These are phyloP conservation scores for Aspergillus glaucus DNA, from an alignment of 2,329 filamentous ascomycete genomes.

Conservation along the genomic window DNA sequence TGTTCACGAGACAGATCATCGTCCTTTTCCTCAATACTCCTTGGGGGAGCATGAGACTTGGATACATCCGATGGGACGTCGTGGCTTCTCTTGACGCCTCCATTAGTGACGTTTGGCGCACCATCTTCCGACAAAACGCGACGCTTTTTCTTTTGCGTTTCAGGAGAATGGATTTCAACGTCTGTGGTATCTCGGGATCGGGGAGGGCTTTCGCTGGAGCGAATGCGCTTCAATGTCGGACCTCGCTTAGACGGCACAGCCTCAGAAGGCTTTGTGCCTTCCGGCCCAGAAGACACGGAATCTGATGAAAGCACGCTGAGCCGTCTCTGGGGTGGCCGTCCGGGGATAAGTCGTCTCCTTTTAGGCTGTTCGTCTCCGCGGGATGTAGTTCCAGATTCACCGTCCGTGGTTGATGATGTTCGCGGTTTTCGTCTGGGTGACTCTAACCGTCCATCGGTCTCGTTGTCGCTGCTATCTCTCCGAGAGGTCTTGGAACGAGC, in stretches of 20 bases:
- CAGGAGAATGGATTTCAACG: conserved; percentile 23
- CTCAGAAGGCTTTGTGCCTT: conserved; percentile 24
- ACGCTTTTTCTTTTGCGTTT: conserved; percentile 38
- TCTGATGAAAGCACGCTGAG: conserved; percentile 37
- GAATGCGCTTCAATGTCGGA: conserved; percentile 33
- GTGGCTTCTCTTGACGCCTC: conserved; percentile 21
- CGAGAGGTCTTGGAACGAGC: conserved; percentile 19
- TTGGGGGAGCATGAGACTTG: conserved; percentile 14
- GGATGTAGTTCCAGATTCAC: conserved; percentile 21
- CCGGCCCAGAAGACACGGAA: conserved; percentile 35
- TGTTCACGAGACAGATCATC: conserved; percentile 10
- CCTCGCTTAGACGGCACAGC: conserved; percentile 12
- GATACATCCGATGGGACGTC: conserved; percentile 12
- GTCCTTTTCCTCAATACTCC: conserved; percentile 11
- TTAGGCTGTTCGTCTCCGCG: conserved; percentile 32
- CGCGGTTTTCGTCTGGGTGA: conserved; percentile 23
- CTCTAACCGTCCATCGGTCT: conserved; percentile 24
- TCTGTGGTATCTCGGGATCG: conserved; percentile 30
- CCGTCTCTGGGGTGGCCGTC: conserved; percentile 33
- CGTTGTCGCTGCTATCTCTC: conserved; percentile 18
- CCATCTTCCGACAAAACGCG: conserved; percentile 37
- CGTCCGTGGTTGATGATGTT: conserved; percentile 21
- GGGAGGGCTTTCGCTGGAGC: conserved; percentile 38
- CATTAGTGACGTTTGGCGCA: conserved; percentile 24
- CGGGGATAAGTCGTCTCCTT: conserved; percentile 36